Base-by-base conservation (phyloP, 495 filamentous ascomycete species). In the Pseudotulostoma volvatum region DNA sequence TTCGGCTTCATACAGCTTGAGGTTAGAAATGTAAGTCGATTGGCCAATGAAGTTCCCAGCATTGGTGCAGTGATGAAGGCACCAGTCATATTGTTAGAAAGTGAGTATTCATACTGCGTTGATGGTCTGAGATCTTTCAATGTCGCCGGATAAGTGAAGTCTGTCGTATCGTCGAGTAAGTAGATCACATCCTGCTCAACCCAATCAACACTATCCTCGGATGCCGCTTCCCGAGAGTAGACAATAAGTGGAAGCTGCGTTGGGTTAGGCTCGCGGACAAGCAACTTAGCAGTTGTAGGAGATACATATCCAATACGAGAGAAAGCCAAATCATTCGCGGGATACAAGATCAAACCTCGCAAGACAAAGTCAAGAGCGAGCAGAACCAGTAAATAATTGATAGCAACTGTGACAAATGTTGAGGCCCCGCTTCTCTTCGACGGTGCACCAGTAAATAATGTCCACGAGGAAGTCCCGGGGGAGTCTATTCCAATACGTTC, bases 1-100 rank as follows among this genome's bases (percentile, higher is more conserved):
- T 81, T 76, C 3, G 81, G 74, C 51, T 93, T 87, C 50, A 97
- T 76, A 56, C 90, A 97, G 41, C 81, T 90, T 3, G 81, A 83
- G 3, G 87, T 85, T 2, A 96, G 55, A 53, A 97, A 97, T 3
- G 81, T 88, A 39, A 93, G 85, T 30, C 68, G 68, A 4, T 67
- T 69, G 33, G 67, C 69, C n/a, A 68, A 66, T 0, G 66, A 50
- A 1, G 72, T 68, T 4, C 84, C 84, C 2, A 49, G 56, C 4
- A 68, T 63, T 18, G 88, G 81, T 0, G 81, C 69, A 1, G 81
- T 93, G 31, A 70, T 73, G 50, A 83, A 85, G 40, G 66, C 72
- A 17, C 90, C 90, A 0, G 74, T 76, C 44, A 81, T 76, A 48
- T 84, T 82, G 54, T 87, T 84, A 0, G 85, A 93, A 3, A 85